Conservation (phyloP, 78 protist genomes). For the Bodo saltans region DNA sequence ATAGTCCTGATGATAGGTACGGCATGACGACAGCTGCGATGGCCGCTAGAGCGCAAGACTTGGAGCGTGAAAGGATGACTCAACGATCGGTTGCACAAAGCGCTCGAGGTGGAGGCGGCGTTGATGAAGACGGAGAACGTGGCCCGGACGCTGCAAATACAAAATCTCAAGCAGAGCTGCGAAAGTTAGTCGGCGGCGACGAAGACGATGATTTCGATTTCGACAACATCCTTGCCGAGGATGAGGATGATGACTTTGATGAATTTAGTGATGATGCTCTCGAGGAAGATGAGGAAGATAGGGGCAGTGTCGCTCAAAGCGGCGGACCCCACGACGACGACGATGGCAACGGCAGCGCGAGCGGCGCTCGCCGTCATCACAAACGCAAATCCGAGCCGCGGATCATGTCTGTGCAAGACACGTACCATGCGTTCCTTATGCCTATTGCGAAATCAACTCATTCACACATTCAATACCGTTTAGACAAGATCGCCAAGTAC, state of each 20-base stretch:
- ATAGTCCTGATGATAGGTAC: too few relatives aligned
- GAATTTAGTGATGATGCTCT: too few relatives aligned
- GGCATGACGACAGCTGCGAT: neutral
- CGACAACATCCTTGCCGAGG: neutral
- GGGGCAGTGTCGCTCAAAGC: too few relatives aligned
- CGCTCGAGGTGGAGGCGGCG: too few relatives aligned
- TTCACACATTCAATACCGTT: neutral
- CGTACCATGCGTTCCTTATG: neutral
- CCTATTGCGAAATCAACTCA: neutral
- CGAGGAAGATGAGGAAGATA: too few relatives aligned
- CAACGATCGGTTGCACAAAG: too few relatives aligned
- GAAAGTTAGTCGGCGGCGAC: neutral
- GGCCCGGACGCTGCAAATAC: neutral
- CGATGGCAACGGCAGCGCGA: neutral
- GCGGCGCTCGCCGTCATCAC: neutral
- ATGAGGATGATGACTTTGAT: too few relatives aligned
- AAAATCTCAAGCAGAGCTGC: neutral
- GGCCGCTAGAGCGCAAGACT: neutral
- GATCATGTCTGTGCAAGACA: neutral
- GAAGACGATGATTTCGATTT: neutral
- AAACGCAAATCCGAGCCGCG: neutral
- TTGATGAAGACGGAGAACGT: neutral
- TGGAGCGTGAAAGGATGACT: too few relatives aligned
- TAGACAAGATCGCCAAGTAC: neutral
- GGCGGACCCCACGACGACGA: neutral